Evolutionary conservation across 331 rosid genomes (phyloP).

Genomic region (Ulmus americana): DNA sequence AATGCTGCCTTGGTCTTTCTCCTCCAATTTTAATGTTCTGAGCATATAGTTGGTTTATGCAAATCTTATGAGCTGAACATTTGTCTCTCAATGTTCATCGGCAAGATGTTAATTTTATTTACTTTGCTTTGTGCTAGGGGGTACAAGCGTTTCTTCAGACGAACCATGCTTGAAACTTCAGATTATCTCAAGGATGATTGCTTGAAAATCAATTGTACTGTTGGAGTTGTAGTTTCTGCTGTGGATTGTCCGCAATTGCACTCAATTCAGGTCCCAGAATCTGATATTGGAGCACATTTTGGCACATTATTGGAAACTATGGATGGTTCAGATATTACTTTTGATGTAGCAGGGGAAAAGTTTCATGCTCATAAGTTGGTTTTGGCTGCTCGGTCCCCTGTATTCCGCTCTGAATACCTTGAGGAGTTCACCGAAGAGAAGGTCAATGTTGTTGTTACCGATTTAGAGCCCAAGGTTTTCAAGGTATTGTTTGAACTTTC

Average conservation of each 20-base stretch:
- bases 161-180: conserved; percentile 57
- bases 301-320: conserved; percentile 49
- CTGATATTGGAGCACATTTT: conserved; percentile 64
- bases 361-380: conserved; percentile 66
- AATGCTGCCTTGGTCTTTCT: background rate
- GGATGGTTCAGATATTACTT: conserved; percentile 68
- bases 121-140: conserved; percentile 40
- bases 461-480: conserved; percentile 66
- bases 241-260: conserved; percentile 45
- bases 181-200: conserved; percentile 70
- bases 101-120: background rate
- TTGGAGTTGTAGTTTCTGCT: conserved; percentile 74
- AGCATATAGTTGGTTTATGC: background rate
- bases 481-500: conserved; percentile 40
- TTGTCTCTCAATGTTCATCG: background rate
- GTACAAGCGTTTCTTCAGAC: conserved; percentile 67
- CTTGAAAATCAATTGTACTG: conserved; percentile 68
- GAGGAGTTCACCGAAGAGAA: conserved; percentile 35
- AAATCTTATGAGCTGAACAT: background rate
- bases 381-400: conserved; percentile 64
- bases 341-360: conserved; percentile 54
- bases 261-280: conserved; percentile 52
- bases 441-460: conserved; percentile 42
- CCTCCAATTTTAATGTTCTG: background rate
- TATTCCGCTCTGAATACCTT: conserved; percentile 42